Base-by-base conservation (phyloP, 352 stramenopile species). In the Lagenidium giganteum region DNA sequence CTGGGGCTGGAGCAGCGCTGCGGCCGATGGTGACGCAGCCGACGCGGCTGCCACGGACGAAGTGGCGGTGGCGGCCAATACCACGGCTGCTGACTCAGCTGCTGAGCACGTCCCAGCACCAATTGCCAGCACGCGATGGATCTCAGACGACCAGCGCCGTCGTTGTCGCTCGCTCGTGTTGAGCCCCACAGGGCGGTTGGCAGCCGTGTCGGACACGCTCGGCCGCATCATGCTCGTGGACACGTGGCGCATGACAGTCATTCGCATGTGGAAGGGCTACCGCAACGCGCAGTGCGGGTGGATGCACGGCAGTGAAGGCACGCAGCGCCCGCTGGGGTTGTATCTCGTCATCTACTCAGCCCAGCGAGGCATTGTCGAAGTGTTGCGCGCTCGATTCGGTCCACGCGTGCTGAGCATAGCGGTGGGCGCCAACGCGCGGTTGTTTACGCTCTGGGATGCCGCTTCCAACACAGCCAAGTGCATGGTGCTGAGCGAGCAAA, bases 221-320 rank as follows among this genome's bases (percentile, higher is more conserved):
- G 81, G 81, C 4, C 67, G 81, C 8, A 74, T 93, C 52, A 28
- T 90, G 33, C 51, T 93, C 24, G 58, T 93, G 2, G 81, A 93
- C 43, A 93, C 76, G 3, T 75, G 61, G 25, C 69, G 76, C 24
- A 91, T 93, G 81, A 61, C 83, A 21, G 51, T 91, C 13, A 83
- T 91, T 53, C 73, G 81, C 17, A 87, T 93, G 67, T 93, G 81
- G 81, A 93, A 93, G 63, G 81, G 81, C 8, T 93, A 93, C 52
- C 76, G 81, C 5, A 86, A 88, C 49, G 81, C 78, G 1, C 81
- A 93, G 41, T 77, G 62, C 16, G 81, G 69, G 1, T 93, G 81
- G 81, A 90, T 93, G 71, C 74, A 90, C 51, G 70, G 71, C 11
- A 54, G 36, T 0, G 75, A 87, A 73, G 70, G 70, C 33, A 45